Base-by-base conservation (phyloP, 1,139 yeast genomes). In the Suhomyces maxii region DNA sequence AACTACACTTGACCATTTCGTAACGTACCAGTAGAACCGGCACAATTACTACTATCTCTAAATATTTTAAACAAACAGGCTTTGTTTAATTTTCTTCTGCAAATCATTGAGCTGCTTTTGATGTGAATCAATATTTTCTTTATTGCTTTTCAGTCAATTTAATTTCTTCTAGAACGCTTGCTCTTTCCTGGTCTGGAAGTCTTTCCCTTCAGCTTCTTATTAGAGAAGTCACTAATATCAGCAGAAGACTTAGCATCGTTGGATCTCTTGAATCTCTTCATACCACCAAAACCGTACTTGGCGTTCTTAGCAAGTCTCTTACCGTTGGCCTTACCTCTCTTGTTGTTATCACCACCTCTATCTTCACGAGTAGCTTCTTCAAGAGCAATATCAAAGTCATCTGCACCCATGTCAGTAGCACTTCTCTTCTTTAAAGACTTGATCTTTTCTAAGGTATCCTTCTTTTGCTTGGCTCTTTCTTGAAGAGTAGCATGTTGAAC, bases 401-500 rank as follows among this genome's bases (percentile, higher is more conserved):
- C 83, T 55, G 79, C 83, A 53, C 77, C 79, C 52, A 89, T 79
- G 57, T 86, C 96, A 55, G 84, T 82, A 50, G 83, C 80, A 56
- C 86, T 84, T 71, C 96, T 84, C 82, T 89, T 89, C 79, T 89
- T 90, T 62, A 93, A 79, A 28, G 88, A 79, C 69, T 90, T 90
- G 67, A 93, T 89, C 74, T 87, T 88, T 31, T 91, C 97, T 57
- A 93, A 73, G 18, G 97, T 84, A 39, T 89, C 97, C 63, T 82
- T 83, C 86, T 91, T 93, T 61, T 90, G 95, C 76, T 89, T 86
- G 64, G 91, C 96, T 71, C 98, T 87, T 59, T 89, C 90, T 71
- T 90, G 97, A 61, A 91, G 79, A 44, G 96, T 90, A 56, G 89
- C 96, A 59, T 88, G 82, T 74, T 91, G 98, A 36, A 91, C 98